phyloP scores from a whole-genome alignment of 805 yeast species.

The Candida maris region DNA sequence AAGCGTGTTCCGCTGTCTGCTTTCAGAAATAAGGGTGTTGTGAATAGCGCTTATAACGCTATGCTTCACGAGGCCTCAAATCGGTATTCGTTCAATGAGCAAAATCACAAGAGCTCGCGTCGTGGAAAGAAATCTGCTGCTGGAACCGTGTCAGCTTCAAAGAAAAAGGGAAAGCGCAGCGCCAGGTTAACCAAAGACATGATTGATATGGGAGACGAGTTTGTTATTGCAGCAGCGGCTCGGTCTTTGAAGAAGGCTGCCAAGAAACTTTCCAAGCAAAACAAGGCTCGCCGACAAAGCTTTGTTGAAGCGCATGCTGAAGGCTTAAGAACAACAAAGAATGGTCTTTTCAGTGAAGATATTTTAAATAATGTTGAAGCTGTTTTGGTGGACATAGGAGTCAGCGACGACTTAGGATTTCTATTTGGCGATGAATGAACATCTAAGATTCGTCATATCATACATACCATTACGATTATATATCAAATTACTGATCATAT shows the following conservation, averaged over 20 bases:
- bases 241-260: constrained; percentile 16
- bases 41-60: constrained; percentile 18
- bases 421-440: constrained; percentile 28
- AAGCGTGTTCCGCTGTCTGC: constrained; percentile 81
- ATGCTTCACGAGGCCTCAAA: constrained; percentile 20
- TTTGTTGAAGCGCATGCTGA: constrained; percentile 73
- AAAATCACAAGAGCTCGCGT: constrained; percentile 10
- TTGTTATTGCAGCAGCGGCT: constrained; percentile 21
- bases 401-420: constrained; percentile 37
- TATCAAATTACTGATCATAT: background rate
- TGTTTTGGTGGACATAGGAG: constrained; percentile 50
- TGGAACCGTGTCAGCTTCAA: constrained; percentile 19
- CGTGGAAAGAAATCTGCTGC: constrained; percentile 7
- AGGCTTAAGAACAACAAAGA: constrained; percentile 69
- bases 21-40: constrained; percentile 73
- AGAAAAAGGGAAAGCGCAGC: constrained; percentile 30
- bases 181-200: constrained; percentile 28
- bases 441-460: too few relatives aligned
- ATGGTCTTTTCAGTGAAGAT: constrained; percentile 73
- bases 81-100: constrained; percentile 25
- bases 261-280: constrained; percentile 22
- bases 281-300: constrained; percentile 57
- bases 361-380: constrained; percentile 75
- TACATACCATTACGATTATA: too few relatives aligned
- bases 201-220: constrained; percentile 22